Conservation (phyloP, 306 rosid genomes). For the Acacia melanoxylon region DNA sequence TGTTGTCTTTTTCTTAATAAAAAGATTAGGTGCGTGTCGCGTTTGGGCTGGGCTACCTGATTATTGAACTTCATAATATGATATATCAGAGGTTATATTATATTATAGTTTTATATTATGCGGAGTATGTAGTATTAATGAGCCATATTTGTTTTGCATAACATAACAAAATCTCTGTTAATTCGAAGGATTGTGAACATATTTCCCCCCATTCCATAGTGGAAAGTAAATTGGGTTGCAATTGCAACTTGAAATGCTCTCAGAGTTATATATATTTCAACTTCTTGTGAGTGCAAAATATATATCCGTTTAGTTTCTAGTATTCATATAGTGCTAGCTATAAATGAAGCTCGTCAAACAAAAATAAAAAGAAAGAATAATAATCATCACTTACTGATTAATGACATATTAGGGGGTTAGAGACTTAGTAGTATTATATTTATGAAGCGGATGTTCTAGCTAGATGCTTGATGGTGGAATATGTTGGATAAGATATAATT, state of each 20-base stretch:
- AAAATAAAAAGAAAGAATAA: too few species aligned
- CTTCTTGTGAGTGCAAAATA: not conserved
- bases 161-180: not conserved
- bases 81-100: not conserved
- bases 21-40: not conserved
- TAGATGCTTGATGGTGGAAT: too few species aligned
- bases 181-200: not conserved
- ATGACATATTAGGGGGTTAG: not conserved
- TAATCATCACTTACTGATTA: not conserved
- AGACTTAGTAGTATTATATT: not conserved
- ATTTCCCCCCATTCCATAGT: not conserved
- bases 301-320: not conserved
- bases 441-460: too few species aligned
- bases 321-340: not conserved
- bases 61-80: not conserved
- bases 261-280: too few species aligned
- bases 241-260: too few species aligned
- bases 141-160: not conserved
- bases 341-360: not conserved
- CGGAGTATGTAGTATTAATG: too few species aligned
- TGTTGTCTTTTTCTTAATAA: not conserved
- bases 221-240: too few species aligned
- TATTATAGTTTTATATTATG: too few species aligned
- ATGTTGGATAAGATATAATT: too few species aligned
- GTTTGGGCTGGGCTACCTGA: not conserved